Evolutionary conservation across 768 basidiomycete genomes (phyloP).

Genomic region (Leucocoprinus birnbaumii): DNA sequence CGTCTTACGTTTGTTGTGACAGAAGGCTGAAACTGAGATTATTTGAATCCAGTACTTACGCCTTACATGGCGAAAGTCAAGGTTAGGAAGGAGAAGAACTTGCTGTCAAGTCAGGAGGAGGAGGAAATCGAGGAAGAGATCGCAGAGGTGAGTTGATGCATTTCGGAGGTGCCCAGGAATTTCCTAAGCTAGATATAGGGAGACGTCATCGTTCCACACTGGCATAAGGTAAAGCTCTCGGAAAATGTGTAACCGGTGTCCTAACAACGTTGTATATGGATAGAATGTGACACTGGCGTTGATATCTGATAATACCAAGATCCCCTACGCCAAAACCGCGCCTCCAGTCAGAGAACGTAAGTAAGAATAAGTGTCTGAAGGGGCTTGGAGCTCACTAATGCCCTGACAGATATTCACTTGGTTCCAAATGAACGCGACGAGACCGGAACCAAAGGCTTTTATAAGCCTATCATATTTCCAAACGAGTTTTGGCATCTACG

Average conservation of each 20-base stretch:
- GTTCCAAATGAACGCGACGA: slow-evolving; percentile 58
- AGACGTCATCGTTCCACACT: slow-evolving; percentile 77
- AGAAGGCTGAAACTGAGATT: background rate
- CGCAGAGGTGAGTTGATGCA: slow-evolving; percentile 43
- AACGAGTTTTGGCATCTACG: slow-evolving; percentile 95
- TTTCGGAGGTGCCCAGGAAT: background rate
- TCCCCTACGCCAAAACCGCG: slow-evolving; percentile 56
- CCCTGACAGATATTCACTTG: slow-evolving; percentile 56
- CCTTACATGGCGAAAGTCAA: slow-evolving; percentile 77
- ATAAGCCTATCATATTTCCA: slow-evolving; percentile 87
- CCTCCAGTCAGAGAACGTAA: slow-evolving; percentile 60
- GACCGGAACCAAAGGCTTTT: slow-evolving; percentile 63
- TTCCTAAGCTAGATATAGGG: slow-evolving; percentile 23
- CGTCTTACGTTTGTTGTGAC: slow-evolving; percentile 4
- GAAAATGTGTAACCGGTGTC: background rate
- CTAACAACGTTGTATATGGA: background rate
- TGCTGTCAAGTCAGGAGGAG: slow-evolving; percentile 50
- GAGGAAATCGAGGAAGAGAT: slow-evolving; percentile 37
- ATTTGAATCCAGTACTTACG: slow-evolving; percentile 61
- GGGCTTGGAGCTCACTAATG: background rate
- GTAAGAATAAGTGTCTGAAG: slow-evolving; percentile 24
- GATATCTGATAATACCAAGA: slow-evolving; percentile 60
- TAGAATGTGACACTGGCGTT: slow-evolving; percentile 89
- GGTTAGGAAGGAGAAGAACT: slow-evolving; percentile 78
- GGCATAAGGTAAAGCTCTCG: slow-evolving; percentile 57